Conservation (phyloP, 495 filamentous ascomycete genomes). For the Daldinia decipiens region DNA sequence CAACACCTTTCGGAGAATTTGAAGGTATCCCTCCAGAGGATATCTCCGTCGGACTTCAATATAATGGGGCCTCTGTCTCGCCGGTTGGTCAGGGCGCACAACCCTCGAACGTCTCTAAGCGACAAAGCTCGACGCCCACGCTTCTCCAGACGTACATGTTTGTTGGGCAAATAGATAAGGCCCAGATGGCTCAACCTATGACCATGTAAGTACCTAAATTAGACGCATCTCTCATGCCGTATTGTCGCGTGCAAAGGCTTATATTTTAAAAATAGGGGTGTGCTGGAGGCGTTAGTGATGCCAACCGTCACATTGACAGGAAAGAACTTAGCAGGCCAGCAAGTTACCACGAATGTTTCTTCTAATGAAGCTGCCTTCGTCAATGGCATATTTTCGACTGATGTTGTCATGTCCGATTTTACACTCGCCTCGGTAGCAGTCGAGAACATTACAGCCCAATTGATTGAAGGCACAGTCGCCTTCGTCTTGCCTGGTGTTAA, state of each 20-base stretch:
- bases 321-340: slow-evolving; percentile 52
- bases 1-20: slow-evolving; percentile 66
- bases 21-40: slow-evolving; percentile 62
- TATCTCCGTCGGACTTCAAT: slow-evolving; percentile 67
- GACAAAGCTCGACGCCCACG: slow-evolving; percentile 28
- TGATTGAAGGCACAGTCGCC: slow-evolving; percentile 56
- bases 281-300: slow-evolving; percentile 69
- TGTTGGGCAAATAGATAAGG: slow-evolving; percentile 62
- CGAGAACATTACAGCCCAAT: slow-evolving; percentile 43
- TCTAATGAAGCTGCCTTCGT: slow-evolving; percentile 75
- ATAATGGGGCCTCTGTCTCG: slow-evolving; percentile 68
- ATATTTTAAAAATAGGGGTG: slow-evolving; percentile 51
- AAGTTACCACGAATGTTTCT: slow-evolving; percentile 68
- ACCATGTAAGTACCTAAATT: slow-evolving; percentile 51
- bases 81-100: slow-evolving; percentile 39
- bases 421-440: slow-evolving; percentile 54
- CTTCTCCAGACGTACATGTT: slow-evolving; percentile 64
- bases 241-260: slow-evolving; percentile 43
- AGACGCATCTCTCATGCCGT: neutral
- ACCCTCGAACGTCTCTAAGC: slow-evolving; percentile 8
- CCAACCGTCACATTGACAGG: slow-evolving; percentile 70
- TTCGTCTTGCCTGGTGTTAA: slow-evolving; percentile 74
- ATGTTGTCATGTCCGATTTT: slow-evolving; percentile 56
- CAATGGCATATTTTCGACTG: slow-evolving; percentile 69
- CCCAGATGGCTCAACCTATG: slow-evolving; percentile 52